These are phyloP conservation scores for Fusarium camptoceras DNA, from an alignment of 2,329 filamentous ascomycete species.

Conservation along the genomic window DNA sequence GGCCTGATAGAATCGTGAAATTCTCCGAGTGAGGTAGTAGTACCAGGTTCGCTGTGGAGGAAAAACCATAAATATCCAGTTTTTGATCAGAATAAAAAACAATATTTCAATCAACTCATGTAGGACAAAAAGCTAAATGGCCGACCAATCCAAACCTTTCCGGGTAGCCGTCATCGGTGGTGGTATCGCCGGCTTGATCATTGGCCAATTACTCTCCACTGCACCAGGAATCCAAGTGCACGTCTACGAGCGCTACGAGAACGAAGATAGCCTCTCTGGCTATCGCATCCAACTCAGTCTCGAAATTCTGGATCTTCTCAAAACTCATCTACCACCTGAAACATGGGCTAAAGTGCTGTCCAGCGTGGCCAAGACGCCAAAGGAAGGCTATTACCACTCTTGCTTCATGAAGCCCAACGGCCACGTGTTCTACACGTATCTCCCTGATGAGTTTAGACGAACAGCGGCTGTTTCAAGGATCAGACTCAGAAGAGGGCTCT, in stretches of 20 bases:
- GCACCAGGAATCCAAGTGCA: neutral
- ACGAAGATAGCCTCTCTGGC: neutral
- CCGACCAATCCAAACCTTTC: neutral
- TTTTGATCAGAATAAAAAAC: too few species aligned
- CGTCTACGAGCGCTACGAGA: neutral
- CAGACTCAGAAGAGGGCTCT: neutral
- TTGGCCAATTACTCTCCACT: neutral
- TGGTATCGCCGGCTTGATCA: neutral
- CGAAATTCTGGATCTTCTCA: neutral
- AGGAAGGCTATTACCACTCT: slow-evolving; percentile 2
- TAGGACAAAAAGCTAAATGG: neutral
- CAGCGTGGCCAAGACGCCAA: neutral
- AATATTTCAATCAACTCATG: neutral
- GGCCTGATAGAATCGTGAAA: neutral
- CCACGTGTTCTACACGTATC: neutral
- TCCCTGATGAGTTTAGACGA: neutral
- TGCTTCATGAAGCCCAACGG: neutral
- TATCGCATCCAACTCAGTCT: slow-evolving; percentile 2
- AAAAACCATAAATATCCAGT: neutral
- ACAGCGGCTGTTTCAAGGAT: neutral
- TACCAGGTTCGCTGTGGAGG: too few species aligned
- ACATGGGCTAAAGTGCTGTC: neutral
- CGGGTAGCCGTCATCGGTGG: neutral
- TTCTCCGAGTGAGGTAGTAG: neutral
- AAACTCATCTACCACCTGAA: neutral